Evolutionary conservation across 148 eudicot genomes (phyloP), one percentile per base, ranked within the genome.

Genomic region (Rhododendron williamsianum): DNA sequence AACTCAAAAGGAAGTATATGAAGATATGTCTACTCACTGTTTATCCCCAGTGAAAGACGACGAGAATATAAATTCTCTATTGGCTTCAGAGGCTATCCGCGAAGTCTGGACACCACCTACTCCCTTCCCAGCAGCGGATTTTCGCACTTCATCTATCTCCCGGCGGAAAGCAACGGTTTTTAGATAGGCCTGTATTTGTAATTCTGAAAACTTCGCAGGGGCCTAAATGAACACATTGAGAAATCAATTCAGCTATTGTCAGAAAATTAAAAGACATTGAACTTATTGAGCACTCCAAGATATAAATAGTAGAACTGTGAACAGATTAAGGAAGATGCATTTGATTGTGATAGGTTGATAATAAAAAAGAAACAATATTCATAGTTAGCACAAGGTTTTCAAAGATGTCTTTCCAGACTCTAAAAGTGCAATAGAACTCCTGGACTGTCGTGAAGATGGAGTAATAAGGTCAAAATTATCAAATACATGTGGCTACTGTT

Each of bases 101-200:
- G 99, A 95, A 85, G 99, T 95, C 92, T 93, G 96, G 79, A 97
- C 92, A 88, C 99, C 99, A 85, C 92, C 98, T 16, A 95, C 88
- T 82, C 93, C 98, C 88, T 88, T 93, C 85, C 98, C 98, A 49
- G 95, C 91, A 84, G 99, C 98, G 88, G 95, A 89, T 86, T 92
- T 97, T 87, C 92, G 99, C 85, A 97, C 99, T 90, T 89, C 89
- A 92, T 94, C 93, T 72, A 97, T 97, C 91, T 97, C 99, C 86
- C 99, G 93, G 23, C 99, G 97, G 81, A 97, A 97, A 85, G 99
- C 99, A 85, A 97, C 99, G 30, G 99, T 97, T 90, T 97, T 95
- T 46, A 97, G 98, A 92, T 97, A 97, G 84, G 99, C 86, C 90
- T 97, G 92, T 86, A 95, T 95, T 89, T 97, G 99, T 77, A 97